Percentiles rank a stretch among this genome's conserved stretches.
Evolutionary conservation across 2,329 filamentous ascomycete species (phyloP).

Genomic region (Penicillium sp.): DNA sequence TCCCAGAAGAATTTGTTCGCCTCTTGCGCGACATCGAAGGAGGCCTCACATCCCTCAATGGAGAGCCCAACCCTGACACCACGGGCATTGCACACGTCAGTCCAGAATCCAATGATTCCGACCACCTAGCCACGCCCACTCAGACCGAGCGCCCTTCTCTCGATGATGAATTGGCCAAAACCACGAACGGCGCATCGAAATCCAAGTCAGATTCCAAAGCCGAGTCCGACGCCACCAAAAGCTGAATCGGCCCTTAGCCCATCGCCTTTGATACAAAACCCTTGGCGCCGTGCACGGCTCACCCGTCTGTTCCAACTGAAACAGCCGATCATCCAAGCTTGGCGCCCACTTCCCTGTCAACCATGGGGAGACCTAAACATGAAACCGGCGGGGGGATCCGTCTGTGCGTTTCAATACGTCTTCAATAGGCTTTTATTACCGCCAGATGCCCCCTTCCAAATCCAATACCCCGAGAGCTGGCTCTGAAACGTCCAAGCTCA

Average conservation of each 20-base stretch:
- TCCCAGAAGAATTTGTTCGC: constrained; percentile 95
- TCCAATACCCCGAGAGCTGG: neutral
- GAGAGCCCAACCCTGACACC: constrained; percentile 48
- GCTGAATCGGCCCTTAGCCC: constrained; percentile 10
- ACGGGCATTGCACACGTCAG: constrained; percentile 54
- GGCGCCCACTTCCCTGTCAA: neutral
- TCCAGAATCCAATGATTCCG: constrained; percentile 53
- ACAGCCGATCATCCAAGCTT: constrained; percentile 10
- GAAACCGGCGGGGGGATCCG: neutral
- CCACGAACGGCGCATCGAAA: constrained; percentile 13
- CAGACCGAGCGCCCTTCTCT: constrained; percentile 23
- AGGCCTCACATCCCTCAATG: constrained; percentile 71
- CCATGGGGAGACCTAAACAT: neutral
- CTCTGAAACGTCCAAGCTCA: neutral
- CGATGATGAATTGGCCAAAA: neutral
- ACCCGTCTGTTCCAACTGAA: constrained; percentile 7
- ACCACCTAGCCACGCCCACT: constrained; percentile 35
- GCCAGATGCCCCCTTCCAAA: neutral
- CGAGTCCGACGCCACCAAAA: constrained; percentile 14
- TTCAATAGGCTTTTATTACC: neutral
- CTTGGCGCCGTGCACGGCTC: constrained; percentile 8
- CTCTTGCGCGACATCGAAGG: constrained; percentile 91
- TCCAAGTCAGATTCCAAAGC: constrained; percentile 2
- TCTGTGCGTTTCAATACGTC: neutral
- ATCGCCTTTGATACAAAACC: constrained; percentile 15